These are phyloP conservation scores for Pelargonium myrrhifolium DNA, from an alignment of 441 rosid species.

Conservation along the genomic window DNA sequence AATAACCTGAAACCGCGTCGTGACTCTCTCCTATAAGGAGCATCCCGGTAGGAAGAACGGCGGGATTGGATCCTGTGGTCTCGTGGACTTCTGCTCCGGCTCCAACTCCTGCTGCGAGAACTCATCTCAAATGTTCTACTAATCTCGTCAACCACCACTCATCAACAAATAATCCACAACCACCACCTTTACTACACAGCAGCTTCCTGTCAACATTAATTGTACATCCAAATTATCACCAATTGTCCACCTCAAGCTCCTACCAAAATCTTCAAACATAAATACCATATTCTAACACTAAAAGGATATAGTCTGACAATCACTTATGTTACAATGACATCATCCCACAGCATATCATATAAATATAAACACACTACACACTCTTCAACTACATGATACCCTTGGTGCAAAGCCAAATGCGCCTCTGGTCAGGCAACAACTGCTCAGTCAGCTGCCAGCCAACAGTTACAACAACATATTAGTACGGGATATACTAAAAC, in stretches of 20 bases:
- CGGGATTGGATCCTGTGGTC: slow-evolving; percentile 28
- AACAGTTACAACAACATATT: not conserved
- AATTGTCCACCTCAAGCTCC: slow-evolving; percentile 22
- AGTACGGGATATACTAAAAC: not conserved
- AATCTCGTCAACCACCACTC: slow-evolving; percentile 22
- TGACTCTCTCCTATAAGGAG: slow-evolving; percentile 14
- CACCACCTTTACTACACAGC: slow-evolving; percentile 19
- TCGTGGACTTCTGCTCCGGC: slow-evolving; percentile 30
- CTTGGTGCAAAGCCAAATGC: not conserved
- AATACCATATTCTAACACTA: slow-evolving; percentile 24
- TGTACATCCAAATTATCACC: slow-evolving; percentile 29
- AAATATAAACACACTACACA: not conserved
- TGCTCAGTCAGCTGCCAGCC: not conserved
- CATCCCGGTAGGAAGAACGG: slow-evolving; percentile 21
- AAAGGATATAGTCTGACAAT: slow-evolving; percentile 10
- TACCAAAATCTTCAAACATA: slow-evolving; percentile 24
- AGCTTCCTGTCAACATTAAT: slow-evolving; percentile 35
- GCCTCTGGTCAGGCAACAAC: not conserved
- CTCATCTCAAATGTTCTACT: slow-evolving; percentile 25
- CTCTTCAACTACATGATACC: not conserved
- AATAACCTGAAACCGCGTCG: slow-evolving; percentile 30
- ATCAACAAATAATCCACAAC: slow-evolving; percentile 18
- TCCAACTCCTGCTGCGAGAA: slow-evolving; percentile 25
- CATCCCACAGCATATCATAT: not conserved
- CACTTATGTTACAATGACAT: not conserved